These are phyloP conservation scores for Cryphonectria nitschkei DNA, from an alignment of 2,329 filamentous ascomycete species.

Conservation along the genomic window DNA sequence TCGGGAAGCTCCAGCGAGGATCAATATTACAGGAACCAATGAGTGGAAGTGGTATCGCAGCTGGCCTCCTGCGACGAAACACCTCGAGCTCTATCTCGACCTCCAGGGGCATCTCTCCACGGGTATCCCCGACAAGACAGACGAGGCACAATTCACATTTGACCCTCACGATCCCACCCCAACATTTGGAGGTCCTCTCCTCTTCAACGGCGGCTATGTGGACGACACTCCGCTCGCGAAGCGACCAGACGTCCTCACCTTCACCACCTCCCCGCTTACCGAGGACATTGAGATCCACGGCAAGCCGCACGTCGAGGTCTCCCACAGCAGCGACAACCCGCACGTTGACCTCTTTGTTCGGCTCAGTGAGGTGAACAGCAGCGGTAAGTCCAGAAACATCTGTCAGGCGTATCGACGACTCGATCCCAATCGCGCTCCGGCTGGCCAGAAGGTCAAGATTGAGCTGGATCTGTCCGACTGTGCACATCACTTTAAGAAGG, in stretches of 20 bases:
- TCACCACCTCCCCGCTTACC: slow-evolving; percentile 31
- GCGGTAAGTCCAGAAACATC: slow-evolving; percentile 33
- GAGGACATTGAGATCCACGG: slow-evolving; percentile 32
- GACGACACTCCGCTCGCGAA: slow-evolving; percentile 31
- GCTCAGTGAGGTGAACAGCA: slow-evolving; percentile 33
- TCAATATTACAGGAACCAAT: slow-evolving; percentile 20
- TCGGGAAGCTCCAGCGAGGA: slow-evolving; percentile 16
- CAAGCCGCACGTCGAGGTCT: slow-evolving; percentile 30
- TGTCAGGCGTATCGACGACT: slow-evolving; percentile 33
- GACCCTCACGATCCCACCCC: slow-evolving; percentile 35
- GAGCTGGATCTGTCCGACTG: slow-evolving; percentile 30
- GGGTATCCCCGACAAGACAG: neutral
- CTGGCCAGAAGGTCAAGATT: slow-evolving; percentile 13
- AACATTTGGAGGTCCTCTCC: slow-evolving; percentile 29
- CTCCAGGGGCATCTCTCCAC: slow-evolving; percentile 11
- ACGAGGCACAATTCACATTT: slow-evolving; percentile 30
- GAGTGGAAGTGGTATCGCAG: slow-evolving; percentile 25
- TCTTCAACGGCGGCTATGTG: slow-evolving; percentile 26
- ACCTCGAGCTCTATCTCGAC: slow-evolving; percentile 21
- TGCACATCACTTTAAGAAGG: slow-evolving; percentile 33
- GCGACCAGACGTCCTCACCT: slow-evolving; percentile 33
- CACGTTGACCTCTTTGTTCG: slow-evolving; percentile 35
- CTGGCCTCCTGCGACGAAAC: slow-evolving; percentile 27
- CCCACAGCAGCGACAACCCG: slow-evolving; percentile 34
- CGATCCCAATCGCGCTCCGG: slow-evolving; percentile 18